Evolutionary conservation across 164 flowering plant species (phyloP), one percentile per base, ranked within the genome.

Genomic region (Aristolochia californica): DNA sequence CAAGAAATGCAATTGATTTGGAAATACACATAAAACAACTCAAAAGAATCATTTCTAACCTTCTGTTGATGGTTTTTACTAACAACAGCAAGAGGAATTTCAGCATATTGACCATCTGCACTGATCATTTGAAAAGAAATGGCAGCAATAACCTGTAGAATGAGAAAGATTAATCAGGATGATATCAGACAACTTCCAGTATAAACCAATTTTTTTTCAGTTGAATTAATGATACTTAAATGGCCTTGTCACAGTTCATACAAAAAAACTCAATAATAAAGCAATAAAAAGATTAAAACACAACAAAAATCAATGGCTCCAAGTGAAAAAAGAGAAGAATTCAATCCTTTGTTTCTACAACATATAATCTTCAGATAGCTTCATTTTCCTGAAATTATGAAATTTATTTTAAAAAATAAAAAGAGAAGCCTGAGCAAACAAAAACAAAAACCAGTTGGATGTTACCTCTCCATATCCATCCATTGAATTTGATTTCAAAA

Each of bases 21-120:
- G 40, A 8, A 34, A 34, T 8, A 4, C 10, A 34, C 10, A 34
- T 34, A 34, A 34, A 34, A 34, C 40, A 7, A 2, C 7, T 34
- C 10, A 34, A 34, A 34, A 34, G 10, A 34, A 34, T 34, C 40
- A 34, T 34, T 13, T 54, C 53, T 50, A 58, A 91, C 97, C 97
- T 85, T 80, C 49, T 55, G 72, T 61, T 83, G 95, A 69, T 78
- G 64, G 57, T 25, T 57, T 67, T 82, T 75, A 59, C 71, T 71
- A 58, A 91, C 89, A 63, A 87, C 91, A 70, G 87, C 79, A 60
- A 91, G 75, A 54, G 96, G 97, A 66, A 87, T 73, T 74, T 91
- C 97, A 48, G 94, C 95, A 85, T 71, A 76, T 21, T 79, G 89
- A n/a, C 82, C 81, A 56, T 91, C 97, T 55, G 81, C 79, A 48